phyloP scores from a whole-genome alignment of 176 grass and related monocot genomes.

The Avena atlantica region DNA sequence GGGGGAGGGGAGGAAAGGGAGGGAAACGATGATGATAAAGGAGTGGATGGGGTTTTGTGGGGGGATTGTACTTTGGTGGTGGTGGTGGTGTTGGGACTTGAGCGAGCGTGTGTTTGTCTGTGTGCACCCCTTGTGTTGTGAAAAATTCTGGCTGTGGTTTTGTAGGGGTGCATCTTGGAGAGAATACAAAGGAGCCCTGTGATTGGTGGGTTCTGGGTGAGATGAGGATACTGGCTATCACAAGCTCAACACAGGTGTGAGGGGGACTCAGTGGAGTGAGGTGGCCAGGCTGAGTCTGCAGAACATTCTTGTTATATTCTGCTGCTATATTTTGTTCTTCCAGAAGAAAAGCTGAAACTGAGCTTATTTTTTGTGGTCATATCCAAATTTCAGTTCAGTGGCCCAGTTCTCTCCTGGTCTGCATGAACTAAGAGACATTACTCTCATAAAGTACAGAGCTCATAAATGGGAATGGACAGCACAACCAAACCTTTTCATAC shows the following conservation, averaged over 20 bases:
- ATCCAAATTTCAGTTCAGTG: not conserved
- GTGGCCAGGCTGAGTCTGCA: conserved; percentile 8
- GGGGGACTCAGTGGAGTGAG: conserved; percentile 1
- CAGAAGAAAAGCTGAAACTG: not conserved
- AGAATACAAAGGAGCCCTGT: conserved; percentile 51
- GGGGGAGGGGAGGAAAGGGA: not conserved
- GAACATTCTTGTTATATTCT: not conserved
- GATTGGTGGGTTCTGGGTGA: conserved; percentile 95
- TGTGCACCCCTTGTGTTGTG: conserved; percentile 28
- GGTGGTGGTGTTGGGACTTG: conserved; percentile 42
- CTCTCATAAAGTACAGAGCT: not conserved
- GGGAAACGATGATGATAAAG: conserved; percentile 49
- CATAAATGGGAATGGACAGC: not conserved
- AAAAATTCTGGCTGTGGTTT: conserved; percentile 27
- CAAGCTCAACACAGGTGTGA: not conserved
- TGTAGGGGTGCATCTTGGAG: conserved; percentile 44
- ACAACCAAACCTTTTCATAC: not conserved
- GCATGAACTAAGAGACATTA: not conserved
- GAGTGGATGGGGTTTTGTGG: conserved; percentile 52
- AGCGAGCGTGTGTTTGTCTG: conserved; percentile 14
- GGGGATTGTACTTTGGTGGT: conserved; percentile 20
- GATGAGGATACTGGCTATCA: conserved; percentile 57
- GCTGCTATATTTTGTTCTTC: not conserved
- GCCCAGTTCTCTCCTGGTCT: not conserved
- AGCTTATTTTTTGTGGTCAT: not conserved